Percentiles rank a stretch among this genome's conserved stretches.
phyloP scores from a whole-genome alignment of 768 basidiomycete genomes.

The Gymnopilus junonius region DNA sequence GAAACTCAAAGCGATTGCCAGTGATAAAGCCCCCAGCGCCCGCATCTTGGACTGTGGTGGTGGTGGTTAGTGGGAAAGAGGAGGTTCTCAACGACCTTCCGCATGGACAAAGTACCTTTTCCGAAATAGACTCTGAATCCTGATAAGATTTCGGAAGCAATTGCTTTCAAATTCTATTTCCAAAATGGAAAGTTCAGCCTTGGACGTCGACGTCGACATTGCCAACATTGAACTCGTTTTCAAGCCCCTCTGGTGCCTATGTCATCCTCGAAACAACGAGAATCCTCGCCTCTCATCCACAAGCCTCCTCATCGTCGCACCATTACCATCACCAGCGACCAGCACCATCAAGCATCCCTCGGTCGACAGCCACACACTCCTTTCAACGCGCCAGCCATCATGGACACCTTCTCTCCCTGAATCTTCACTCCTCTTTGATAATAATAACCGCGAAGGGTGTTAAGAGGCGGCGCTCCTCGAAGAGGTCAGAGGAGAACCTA shows the following conservation, averaged over 20 bases:
- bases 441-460: not conserved
- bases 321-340: not conserved
- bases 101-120: not conserved
- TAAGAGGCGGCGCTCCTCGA: constrained; percentile 16
- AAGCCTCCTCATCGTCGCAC: too few relatives aligned
- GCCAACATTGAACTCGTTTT: too few relatives aligned
- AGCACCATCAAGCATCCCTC: not conserved
- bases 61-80: constrained; percentile 2
- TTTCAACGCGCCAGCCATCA: constrained; percentile 1
- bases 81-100: not conserved
- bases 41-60: too few relatives aligned
- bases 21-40: not conserved
- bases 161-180: not conserved
- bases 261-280: not conserved
- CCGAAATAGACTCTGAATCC: not conserved
- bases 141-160: constrained; percentile 1
- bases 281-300: too few relatives aligned
- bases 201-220: too few relatives aligned
- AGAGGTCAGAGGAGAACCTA: constrained; percentile 19
- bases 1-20: not conserved
- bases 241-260: too few relatives aligned
- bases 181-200: not conserved
- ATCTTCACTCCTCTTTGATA: not conserved
- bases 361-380: not conserved
- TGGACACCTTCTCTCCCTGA: constrained; percentile 9